Evolutionary conservation across 2,329 filamentous ascomycete species (phyloP).

Genomic region (Pseudogymnoascus sp.): DNA sequence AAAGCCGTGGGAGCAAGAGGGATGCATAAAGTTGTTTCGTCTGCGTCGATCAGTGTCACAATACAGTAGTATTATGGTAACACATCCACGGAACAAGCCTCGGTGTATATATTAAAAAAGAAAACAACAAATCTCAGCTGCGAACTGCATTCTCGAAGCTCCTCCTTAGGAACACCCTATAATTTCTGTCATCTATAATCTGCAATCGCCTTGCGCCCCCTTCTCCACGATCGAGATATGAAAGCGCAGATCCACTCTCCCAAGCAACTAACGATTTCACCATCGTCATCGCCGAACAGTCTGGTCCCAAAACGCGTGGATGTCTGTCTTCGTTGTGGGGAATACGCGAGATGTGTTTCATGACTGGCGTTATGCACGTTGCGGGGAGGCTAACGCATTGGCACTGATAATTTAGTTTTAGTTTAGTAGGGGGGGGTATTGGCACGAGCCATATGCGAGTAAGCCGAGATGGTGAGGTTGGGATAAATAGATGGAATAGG

Average conservation of each 20-base stretch:
- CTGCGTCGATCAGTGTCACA: neutral
- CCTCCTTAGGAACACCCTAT: neutral
- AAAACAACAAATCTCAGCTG: neutral
- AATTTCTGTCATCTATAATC: neutral
- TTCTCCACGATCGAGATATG: neutral
- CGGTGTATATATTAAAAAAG: neutral
- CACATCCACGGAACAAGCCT: neutral
- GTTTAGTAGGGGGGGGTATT: neutral
- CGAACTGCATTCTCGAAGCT: neutral
- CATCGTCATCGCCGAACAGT: neutral
- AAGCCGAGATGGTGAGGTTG: neutral
- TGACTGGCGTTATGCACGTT: neutral
- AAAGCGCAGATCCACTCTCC: neutral
- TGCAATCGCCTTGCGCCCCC: neutral
- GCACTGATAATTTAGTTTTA: neutral
- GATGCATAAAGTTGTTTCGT: neutral
- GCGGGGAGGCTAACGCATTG: neutral
- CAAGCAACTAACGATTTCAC: neutral
- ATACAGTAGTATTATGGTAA: neutral
- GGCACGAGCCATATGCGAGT: neutral
- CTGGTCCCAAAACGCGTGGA: neutral
- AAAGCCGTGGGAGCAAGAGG: neutral
- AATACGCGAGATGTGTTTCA: neutral
- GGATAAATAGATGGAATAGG: neutral
- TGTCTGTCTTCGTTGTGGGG: neutral